phyloP scores from a whole-genome alignment of 1,139 yeast species.

The Candida labiduridarum region DNA sequence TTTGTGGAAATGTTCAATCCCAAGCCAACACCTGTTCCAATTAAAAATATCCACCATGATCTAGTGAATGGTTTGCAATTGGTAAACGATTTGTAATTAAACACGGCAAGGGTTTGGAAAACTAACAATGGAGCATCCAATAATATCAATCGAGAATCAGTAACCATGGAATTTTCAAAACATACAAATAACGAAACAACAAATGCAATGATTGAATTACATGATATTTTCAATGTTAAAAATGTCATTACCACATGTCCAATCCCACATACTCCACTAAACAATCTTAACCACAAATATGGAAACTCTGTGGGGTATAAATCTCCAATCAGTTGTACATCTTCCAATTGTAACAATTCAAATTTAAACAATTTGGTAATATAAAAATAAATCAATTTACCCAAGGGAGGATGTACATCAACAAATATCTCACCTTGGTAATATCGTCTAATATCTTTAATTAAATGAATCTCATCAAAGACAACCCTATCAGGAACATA shows the following conservation, averaged over 20 bases:
- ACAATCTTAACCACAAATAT: slow-evolving; percentile 35
- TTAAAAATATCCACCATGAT: slow-evolving; percentile 47
- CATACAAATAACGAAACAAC: slow-evolving; percentile 48
- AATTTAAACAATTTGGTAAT: slow-evolving; percentile 44
- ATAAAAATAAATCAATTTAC: slow-evolving; percentile 48
- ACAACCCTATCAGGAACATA: slow-evolving; percentile 79
- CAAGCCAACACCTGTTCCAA: slow-evolving; percentile 49
- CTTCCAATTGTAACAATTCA: slow-evolving; percentile 31
- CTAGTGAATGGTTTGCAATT: slow-evolving; percentile 34
- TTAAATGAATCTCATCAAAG: slow-evolving; percentile 83
- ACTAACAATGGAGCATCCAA: slow-evolving; percentile 55
- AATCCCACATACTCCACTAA: slow-evolving; percentile 45
- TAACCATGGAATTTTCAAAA: slow-evolving; percentile 54
- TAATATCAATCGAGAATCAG: slow-evolving; percentile 52
- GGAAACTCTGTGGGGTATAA: slow-evolving; percentile 34
- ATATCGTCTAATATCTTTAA: slow-evolving; percentile 47
- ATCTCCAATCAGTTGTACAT: slow-evolving; percentile 37
- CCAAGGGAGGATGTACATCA: slow-evolving; percentile 67
- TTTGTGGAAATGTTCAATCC: slow-evolving; percentile 58
- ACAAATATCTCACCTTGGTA: slow-evolving; percentile 60
- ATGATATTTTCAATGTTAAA: slow-evolving; percentile 48
- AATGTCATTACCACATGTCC: slow-evolving; percentile 48
- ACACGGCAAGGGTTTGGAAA: slow-evolving; percentile 44
- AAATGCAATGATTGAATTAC: slow-evolving; percentile 42
- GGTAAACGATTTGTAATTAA: slow-evolving; percentile 40